phyloP scores from a whole-genome alignment of 2,329 filamentous ascomycete genomes.

The Rugonectria rugulosa region DNA sequence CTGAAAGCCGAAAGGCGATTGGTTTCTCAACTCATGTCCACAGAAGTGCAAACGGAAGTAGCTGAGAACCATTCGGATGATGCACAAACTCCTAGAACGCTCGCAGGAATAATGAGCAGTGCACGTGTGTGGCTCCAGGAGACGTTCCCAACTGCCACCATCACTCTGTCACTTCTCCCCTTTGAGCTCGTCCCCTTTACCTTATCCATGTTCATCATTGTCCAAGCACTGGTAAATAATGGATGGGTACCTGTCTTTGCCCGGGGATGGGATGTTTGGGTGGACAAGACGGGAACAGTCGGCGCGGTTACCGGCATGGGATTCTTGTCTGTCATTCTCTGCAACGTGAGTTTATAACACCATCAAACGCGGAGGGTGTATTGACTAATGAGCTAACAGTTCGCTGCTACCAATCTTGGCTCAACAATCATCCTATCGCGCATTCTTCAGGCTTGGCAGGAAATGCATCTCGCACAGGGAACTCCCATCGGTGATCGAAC shows the following conservation, averaged over 20 bases:
- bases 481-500: slow-evolving; percentile 70
- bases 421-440: slow-evolving; percentile 77
- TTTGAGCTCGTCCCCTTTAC: slow-evolving; percentile 75
- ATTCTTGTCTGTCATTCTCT: slow-evolving; percentile 73
- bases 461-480: slow-evolving; percentile 61
- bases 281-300: slow-evolving; percentile 71
- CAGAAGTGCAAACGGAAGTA: background rate
- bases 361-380: slow-evolving; percentile 12
- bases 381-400: slow-evolving; percentile 53
- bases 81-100: slow-evolving; percentile 50
- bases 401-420: slow-evolving; percentile 79
- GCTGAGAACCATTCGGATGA: background rate
- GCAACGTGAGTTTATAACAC: slow-evolving; percentile 66
- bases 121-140: slow-evolving; percentile 68
- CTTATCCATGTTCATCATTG: slow-evolving; percentile 77
- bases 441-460: slow-evolving; percentile 73
- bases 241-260: slow-evolving; percentile 79
- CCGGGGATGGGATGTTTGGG: slow-evolving; percentile 77
- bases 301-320: slow-evolving; percentile 77
- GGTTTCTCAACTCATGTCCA: too few species aligned
- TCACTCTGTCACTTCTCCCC: slow-evolving; percentile 71
- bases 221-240: slow-evolving; percentile 75
- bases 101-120: slow-evolving; percentile 58
- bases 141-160: slow-evolving; percentile 74
- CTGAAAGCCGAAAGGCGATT: too few species aligned